These are phyloP conservation scores for Triticum dicoccoides DNA, from an alignment of 176 grass and related monocot genomes.

Conservation along the genomic window DNA sequence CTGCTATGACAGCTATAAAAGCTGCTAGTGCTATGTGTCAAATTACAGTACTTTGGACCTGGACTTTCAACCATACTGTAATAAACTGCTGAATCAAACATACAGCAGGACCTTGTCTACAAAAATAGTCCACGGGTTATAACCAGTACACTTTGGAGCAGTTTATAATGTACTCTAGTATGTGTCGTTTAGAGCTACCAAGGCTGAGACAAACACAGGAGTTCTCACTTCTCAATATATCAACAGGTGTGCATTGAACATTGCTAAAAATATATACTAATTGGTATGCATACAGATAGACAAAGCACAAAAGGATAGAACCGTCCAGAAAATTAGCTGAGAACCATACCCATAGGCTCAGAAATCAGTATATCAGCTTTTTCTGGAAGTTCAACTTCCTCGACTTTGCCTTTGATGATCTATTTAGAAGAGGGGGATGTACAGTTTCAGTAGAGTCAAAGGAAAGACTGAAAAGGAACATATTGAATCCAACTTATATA, in stretches of 20 bases:
- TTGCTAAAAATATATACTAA: neutral
- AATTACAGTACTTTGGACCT: neutral
- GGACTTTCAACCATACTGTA: neutral
- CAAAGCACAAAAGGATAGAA: neutral
- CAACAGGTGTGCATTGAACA: neutral
- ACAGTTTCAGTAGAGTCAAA: slow-evolving; percentile 15
- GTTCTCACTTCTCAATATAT: neutral
- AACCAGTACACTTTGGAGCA: neutral
- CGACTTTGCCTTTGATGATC: slow-evolving; percentile 97
- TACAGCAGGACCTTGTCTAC: neutral
- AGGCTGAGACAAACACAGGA: neutral
- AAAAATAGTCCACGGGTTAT: neutral
- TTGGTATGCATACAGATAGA: neutral
- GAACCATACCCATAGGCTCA: slow-evolving; percentile 86
- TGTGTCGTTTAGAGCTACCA: neutral
- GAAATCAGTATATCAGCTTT: slow-evolving; percentile 99
- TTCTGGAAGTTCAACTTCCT: slow-evolving; percentile 97
- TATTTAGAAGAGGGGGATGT: slow-evolving; percentile 9
- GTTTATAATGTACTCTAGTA: neutral
- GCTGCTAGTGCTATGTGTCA: neutral
- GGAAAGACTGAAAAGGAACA: slow-evolving; percentile 1
- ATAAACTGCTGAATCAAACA: neutral
- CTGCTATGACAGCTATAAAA: neutral
- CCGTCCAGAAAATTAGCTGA: slow-evolving; percentile 1
- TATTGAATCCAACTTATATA: slow-evolving; percentile 25